Base-by-base conservation (phyloP, 2,329 filamentous ascomycete species). In the Xylaria sp. region DNA sequence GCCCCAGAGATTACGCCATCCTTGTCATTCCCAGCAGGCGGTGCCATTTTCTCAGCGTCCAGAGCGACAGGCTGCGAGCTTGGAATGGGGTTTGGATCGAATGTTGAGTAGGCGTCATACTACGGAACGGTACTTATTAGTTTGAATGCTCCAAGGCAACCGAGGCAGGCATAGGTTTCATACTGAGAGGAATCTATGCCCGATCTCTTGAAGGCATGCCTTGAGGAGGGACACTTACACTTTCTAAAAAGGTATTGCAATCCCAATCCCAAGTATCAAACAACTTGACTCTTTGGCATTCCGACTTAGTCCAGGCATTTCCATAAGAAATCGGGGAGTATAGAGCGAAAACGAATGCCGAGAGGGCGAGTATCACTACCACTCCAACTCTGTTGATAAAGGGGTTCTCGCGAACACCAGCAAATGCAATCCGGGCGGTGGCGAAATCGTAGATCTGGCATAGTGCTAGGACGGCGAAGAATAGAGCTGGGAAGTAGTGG, bases 401-500 rank as follows among this genome's bases (percentile, higher is more conserved):
- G 9, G 91, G 89, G 65, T 83, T 84, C 65, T 89, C 83, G 58
- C 83, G 86, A 48, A 92, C 75, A 18, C 88, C 86, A 54, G 92
- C 75, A 35, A 83, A 78, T 51, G 82, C 79, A 66, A 96, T 80
- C 52, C 94, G 88, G 66, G 86, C 87, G 60, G 89, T 89, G 58
- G 85, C 73, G 71, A 92, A 97, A 76, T 99, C 94, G 75, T 91
- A 93, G 54, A 90, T 83, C 75, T 97, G 93, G 75, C 88, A 94
- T 59, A 97, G 82, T 7, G 90, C 87, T 66, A 97, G 87, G 69
- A 99, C 86, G 63, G 90, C 92, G 73, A 99, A 99, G 78, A 96
- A 96, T 11, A 99, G 84, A 1, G 94, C 94, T 0, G 94, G 94
- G 76, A 99, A 94, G 76, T 99, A 99, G 78, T 99, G 94, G 76